Conservation (phyloP, 1,284 basidiomycete genomes). For the Ceratobasidium sp. region DNA sequence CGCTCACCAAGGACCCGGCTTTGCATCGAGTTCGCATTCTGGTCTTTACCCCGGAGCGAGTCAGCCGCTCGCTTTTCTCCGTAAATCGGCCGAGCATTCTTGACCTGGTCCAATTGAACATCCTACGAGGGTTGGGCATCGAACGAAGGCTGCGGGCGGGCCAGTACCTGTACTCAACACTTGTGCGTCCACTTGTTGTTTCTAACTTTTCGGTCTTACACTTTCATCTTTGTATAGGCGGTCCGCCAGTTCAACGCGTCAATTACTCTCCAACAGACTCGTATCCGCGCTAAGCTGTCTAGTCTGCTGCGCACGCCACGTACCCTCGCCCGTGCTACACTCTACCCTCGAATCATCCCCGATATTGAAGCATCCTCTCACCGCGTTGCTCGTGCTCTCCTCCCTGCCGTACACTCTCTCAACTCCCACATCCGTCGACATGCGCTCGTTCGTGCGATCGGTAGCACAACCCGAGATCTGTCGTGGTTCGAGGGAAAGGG, state of each 20-base stretch:
- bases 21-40: slow-evolving; percentile 27
- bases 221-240: neutral
- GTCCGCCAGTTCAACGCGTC: slow-evolving; percentile 39
- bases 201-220: neutral
- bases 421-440: slow-evolving; percentile 34
- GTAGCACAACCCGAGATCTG: slow-evolving; percentile 6
- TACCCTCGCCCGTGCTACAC: slow-evolving; percentile 28
- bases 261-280: slow-evolving; percentile 28
- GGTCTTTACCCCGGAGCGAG: slow-evolving; percentile 29
- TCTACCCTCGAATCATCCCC: slow-evolving; percentile 27
- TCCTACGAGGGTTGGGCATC: slow-evolving; percentile 20
- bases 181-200: neutral
- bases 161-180: slow-evolving; percentile 31
- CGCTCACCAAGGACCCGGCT: slow-evolving; percentile 28
- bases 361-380: slow-evolving; percentile 30
- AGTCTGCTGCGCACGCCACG: slow-evolving; percentile 35
- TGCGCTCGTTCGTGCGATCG: slow-evolving; percentile 23
- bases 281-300: slow-evolving; percentile 27
- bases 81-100: slow-evolving; percentile 14
- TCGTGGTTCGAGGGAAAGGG: slow-evolving; percentile 40
- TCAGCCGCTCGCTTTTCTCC: slow-evolving; percentile 32
- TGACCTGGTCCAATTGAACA: slow-evolving; percentile 28
- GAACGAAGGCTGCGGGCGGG: slow-evolving; percentile 25
- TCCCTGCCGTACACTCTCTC: slow-evolving; percentile 34
- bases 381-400: slow-evolving; percentile 24